Evolutionary conservation across 768 basidiomycete species (phyloP).

Genomic region (Rhodotorula kratochvilovae): DNA sequence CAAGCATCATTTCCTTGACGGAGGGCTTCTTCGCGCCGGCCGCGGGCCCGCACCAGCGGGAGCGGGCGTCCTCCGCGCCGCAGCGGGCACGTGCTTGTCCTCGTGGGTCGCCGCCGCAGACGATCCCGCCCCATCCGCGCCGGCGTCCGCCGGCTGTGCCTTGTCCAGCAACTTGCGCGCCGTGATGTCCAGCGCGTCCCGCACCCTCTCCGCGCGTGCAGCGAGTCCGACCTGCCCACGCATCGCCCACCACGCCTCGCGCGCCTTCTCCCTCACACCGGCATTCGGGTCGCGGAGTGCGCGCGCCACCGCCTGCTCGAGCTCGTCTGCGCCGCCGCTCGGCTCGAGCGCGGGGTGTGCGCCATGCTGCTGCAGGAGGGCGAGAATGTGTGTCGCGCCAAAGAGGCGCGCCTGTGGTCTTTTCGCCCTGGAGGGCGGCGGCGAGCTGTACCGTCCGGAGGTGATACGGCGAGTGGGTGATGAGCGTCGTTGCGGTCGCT

Average conservation of each 20-base stretch:
- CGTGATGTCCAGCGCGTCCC: slow-evolving; percentile 63
- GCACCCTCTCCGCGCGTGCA: slow-evolving; percentile 60
- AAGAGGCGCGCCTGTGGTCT: slow-evolving; percentile 65
- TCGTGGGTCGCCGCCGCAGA: too few relatives aligned
- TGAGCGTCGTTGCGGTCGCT: slow-evolving; percentile 61
- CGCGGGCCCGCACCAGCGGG: neutral
- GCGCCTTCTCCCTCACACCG: slow-evolving; percentile 66
- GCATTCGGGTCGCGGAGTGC: slow-evolving; percentile 74
- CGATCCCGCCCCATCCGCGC: neutral
- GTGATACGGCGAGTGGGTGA: slow-evolving; percentile 65
- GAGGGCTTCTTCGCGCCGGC: slow-evolving; percentile 22
- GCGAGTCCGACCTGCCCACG: slow-evolving; percentile 58
- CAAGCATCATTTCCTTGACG: slow-evolving; percentile 27
- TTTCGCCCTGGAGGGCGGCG: slow-evolving; percentile 68
- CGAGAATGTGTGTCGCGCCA: slow-evolving; percentile 62
- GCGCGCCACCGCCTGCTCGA: slow-evolving; percentile 71
- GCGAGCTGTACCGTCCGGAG: slow-evolving; percentile 66
- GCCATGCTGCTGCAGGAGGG: slow-evolving; percentile 70
- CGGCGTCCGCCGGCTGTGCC: slow-evolving; percentile 41
- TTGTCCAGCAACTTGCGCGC: slow-evolving; percentile 82
- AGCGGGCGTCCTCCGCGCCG: neutral
- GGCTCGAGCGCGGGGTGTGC: slow-evolving; percentile 61
- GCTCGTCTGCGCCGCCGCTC: slow-evolving; percentile 61
- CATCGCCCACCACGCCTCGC: slow-evolving; percentile 75
- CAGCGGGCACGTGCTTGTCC: neutral